These are phyloP conservation scores for Dalbergia cultrata DNA, from an alignment of 306 rosid genomes.

Conservation along the genomic window DNA sequence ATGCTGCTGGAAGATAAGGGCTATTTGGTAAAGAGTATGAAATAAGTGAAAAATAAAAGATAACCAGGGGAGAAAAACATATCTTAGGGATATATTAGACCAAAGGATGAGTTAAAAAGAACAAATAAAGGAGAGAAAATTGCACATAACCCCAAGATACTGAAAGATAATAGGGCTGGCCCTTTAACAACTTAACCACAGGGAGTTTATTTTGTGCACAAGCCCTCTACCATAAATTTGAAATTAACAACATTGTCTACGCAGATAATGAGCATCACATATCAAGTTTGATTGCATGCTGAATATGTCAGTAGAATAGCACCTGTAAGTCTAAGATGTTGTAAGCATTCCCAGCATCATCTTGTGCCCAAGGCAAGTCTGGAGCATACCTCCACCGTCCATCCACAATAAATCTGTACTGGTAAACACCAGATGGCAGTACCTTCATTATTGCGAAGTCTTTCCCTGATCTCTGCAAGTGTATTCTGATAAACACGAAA, in stretches of 20 bases:
- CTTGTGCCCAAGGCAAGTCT: conserved; percentile 72
- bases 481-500: conserved; percentile 59
- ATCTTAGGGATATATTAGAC: not conserved
- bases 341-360: conserved; percentile 75
- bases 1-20: not conserved
- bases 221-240: not conserved
- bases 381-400: conserved; percentile 77
- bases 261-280: not conserved
- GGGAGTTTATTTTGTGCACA: not conserved
- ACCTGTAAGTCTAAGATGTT: conserved; percentile 89
- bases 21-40: conserved; percentile 4
- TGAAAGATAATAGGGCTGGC: conserved; percentile 12
- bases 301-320: conserved; percentile 23
- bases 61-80: not conserved
- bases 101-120: not conserved
- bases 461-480: conserved; percentile 84
- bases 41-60: conserved; percentile 20
- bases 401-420: conserved; percentile 85
- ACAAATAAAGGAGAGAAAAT: conserved; percentile 23
- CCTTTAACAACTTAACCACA: conserved; percentile 1
- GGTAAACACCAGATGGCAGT: conserved; percentile 89
- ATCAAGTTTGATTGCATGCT: conserved; percentile 11
- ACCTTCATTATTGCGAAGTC: conserved; percentile 86
- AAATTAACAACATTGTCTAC: not conserved
- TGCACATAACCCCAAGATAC: conserved; percentile 3